Evolutionary conservation across 2,329 filamentous ascomycete species (phyloP), one percentile per base, ranked within the genome.

Genomic region (Sclerotinia glacialis): DNA sequence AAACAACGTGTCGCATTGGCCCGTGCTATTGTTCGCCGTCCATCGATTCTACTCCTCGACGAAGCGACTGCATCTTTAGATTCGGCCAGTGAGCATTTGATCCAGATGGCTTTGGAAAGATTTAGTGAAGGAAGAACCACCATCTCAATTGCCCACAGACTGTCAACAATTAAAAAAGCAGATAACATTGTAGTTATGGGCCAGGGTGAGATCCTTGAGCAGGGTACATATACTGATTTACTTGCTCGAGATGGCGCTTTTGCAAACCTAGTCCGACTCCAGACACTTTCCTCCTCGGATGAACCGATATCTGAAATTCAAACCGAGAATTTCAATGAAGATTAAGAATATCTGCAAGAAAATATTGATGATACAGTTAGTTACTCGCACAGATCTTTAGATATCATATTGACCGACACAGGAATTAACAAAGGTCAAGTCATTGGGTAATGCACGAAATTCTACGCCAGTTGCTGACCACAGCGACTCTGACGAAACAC

Each of bases 101-200:
- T 97, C 68, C 93, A 97, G 77, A 85, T 88, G 64, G 92, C 93
- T 34, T 85, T 98, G 37, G 88, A 89, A 65, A 91, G 85, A n/a
- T 86, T 97, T 60, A 89, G 91, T 14, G 83, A 88, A 71, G 92
- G 92, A 59, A 89, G 94, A 53, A 98, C 94, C 0, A 88, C 96
- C 79, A 85, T 98, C 67, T 92, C 97, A 56, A 97, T 98, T 79
- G 94, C 94, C 7, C 92, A 96, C 77, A 89, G 92, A 62, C 80
- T 96, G 26, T 94, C 91, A 44, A 96, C 92, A 1, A 93, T 96
- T 71, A 93, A 89, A 91, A 94, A 91, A 65, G 92, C 92, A 5
- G 90, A 96, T 76, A 89, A 92, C 72, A 96, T 96, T 67, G 81
- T 95, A 56, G 91, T 95, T 8, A 81, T 96, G 16, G 86, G 90